These are phyloP conservation scores for Linnemannia schmuckeri DNA, from an alignment of 192 early-diverging fungal genomes.

Conservation along the genomic window DNA sequence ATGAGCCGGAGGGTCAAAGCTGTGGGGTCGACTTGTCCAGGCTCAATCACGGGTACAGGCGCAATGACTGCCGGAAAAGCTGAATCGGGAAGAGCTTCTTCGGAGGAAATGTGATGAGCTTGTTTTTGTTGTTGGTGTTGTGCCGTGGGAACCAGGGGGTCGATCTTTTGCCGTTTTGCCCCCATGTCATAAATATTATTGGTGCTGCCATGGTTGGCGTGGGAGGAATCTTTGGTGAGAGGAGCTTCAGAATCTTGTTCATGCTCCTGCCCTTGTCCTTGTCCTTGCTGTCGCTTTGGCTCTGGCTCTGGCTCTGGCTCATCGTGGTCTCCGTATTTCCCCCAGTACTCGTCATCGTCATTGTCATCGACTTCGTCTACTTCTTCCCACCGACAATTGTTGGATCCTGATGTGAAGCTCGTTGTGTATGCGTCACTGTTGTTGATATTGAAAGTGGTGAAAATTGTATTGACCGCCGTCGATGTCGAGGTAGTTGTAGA, in stretches of 20 bases:
- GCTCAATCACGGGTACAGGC: neutral
- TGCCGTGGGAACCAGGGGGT: constrained; percentile 1
- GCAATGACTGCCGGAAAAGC: neutral
- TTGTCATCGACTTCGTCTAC: constrained; percentile 21
- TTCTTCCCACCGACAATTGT: neutral
- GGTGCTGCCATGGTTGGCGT: neutral
- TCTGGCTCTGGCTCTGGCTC: constrained; percentile 10
- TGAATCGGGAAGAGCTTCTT: neutral
- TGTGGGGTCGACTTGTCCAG: constrained; percentile 20
- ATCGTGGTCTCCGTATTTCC: constrained; percentile 31
- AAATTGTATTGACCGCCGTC: neutral
- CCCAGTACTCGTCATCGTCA: constrained; percentile 48
- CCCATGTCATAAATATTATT: neutral
- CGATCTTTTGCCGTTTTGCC: neutral
- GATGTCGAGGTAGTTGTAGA: neutral
- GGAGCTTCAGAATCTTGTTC: neutral
- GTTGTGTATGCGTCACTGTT: neutral
- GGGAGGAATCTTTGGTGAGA: neutral
- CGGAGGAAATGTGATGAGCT: neutral
- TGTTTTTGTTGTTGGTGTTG: neutral
- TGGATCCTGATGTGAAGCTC: neutral
- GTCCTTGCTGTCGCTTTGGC: neutral
- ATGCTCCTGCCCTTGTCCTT: neutral
- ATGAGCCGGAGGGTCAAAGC: constrained; percentile 24
- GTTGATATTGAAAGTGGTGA: neutral